Base-by-base conservation (phyloP, 345 rosid species). In the Eucalyptus guilfoylei region DNA sequence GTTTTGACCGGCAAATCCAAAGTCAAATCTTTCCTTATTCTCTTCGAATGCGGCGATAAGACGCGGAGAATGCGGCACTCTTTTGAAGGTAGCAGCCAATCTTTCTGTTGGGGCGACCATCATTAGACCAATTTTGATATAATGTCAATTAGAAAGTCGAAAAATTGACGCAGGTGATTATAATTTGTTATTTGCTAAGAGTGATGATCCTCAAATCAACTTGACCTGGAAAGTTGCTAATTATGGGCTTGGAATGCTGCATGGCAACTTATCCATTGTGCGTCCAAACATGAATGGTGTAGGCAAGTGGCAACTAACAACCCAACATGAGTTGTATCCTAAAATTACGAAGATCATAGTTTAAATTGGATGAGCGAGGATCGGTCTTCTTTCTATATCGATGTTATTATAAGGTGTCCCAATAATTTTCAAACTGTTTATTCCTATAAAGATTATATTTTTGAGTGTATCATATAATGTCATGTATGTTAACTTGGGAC, bases 11-110 rank as follows among this genome's bases (percentile, higher is more conserved):
- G 44, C 8, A 69, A 69, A 69, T 34, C 44, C 13, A 17, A 17
- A 69, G 81, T 69, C 44, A 40, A 69, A 69, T 69, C 81, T 34
- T 69, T 69, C 81, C 44, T 34, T 69, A 69, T 34, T 69, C 81
- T 40, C 24, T 86, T 87, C 69, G 19, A 81, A 89, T 88, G 97
- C 95, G 96, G 97, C 97, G 94, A 85, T 85, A 88, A 67, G 97
- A 94, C 93, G 96, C 94, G 80, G 96, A 19, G 42, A 76, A 54
- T 58, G 85, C 85, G 81, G 26, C 45, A 76, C 26, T n/a, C 34
- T 30, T 55, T 42, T 52, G 76, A 87, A 30, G 15, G 14, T 58
- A 58, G 37, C 14, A 37, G 76, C 42, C 42, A 44, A 47, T 13
- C 86, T 72, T 88, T 76, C 83, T 21, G 13, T 40, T 76, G 83